Base-by-base conservation (phyloP, 768 basidiomycete species). In the Serendipita vermifera region DNA sequence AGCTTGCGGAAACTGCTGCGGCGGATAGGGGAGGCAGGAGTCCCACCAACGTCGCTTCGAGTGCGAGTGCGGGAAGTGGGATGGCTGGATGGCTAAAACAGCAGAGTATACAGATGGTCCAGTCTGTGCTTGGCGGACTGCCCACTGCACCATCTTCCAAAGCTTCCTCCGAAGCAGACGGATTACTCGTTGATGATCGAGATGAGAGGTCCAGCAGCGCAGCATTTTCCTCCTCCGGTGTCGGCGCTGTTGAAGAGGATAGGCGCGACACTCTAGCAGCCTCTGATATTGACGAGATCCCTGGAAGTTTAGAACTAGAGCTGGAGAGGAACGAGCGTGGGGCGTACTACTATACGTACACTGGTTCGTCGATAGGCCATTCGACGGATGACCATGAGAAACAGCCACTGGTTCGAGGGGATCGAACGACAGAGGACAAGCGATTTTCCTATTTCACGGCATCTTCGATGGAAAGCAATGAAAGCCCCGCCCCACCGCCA, bases 311-410 rank as follows among this genome's bases (percentile, higher is more conserved):
- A 2, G 83, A 78, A 59, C 72, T 88, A 22, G 81, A 79, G 2
- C 67, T 89, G 43, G 75, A 87, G 64, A 73, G 79, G 60, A 81
- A 82, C 65, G 72, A 75, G 3, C 72, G 79, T 5, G 87, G 87
- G 24, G 80, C 79, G 62, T 87, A 82, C 60, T 87, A 88, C 62
- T 89, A 88, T 65, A 76, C 80, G 1, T 88, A 87, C 63, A 78
- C 73, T 0, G 68, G 68, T 1, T 73, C 57, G 77, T 78, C 55
- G 9, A 51, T 51, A 9, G 24, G 22, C 22, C 46, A 51, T 9
- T 51, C 46, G n/a, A 15, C 31, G 22, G 46, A 51, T 31, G 46
- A 51, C 46, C 17, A 29, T 22, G 29, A 51, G 20, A 51, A 29
- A 9, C n/a, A n/a, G n/a, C n/a, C n/a, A n/a, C n/a, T n/a, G n/a